These are phyloP conservation scores for Pythium aristosporum DNA, from an alignment of 352 stramenopile species.

Conservation along the genomic window DNA sequence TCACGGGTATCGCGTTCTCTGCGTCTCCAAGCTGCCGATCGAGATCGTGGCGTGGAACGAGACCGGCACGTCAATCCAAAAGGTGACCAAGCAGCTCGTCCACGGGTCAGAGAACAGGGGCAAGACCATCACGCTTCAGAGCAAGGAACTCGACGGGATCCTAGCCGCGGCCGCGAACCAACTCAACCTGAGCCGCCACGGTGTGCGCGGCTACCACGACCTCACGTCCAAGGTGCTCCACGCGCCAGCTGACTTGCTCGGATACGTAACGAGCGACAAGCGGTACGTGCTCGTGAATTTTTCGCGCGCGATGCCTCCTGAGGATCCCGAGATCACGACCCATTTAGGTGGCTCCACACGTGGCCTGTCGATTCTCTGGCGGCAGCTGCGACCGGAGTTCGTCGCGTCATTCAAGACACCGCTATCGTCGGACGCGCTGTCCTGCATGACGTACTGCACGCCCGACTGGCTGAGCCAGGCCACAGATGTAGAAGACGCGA, in stretches of 20 bases:
- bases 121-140: conserved; percentile 75
- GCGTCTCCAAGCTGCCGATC: conserved; percentile 82
- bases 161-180: conserved; percentile 52
- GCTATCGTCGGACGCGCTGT: conserved; percentile 84
- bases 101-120: conserved; percentile 84
- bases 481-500: conserved; percentile 67
- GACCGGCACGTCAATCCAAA: conserved; percentile 51
- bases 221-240: conserved; percentile 83
- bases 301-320: conserved; percentile 78
- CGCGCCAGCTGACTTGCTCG: conserved; percentile 77
- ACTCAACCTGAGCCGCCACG: conserved; percentile 87
- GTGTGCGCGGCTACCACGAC: conserved; percentile 83
- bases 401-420: conserved; percentile 49
- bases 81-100: conserved; percentile 76
- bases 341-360: conserved; percentile 79
- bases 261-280: conserved; percentile 61
- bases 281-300: conserved; percentile 83
- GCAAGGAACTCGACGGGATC: conserved; percentile 73
- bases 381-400: conserved; percentile 87
- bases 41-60: conserved; percentile 71
- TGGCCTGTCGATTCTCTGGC: conserved; percentile 91
- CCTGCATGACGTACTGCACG: conserved; percentile 81
- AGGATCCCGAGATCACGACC: conserved; percentile 78
- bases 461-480: conserved; percentile 84
- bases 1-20: conserved; percentile 86